These are phyloP conservation scores for Annulohypoxylon bovei DNA, from an alignment of 495 filamentous ascomycete genomes.

Conservation along the genomic window DNA sequence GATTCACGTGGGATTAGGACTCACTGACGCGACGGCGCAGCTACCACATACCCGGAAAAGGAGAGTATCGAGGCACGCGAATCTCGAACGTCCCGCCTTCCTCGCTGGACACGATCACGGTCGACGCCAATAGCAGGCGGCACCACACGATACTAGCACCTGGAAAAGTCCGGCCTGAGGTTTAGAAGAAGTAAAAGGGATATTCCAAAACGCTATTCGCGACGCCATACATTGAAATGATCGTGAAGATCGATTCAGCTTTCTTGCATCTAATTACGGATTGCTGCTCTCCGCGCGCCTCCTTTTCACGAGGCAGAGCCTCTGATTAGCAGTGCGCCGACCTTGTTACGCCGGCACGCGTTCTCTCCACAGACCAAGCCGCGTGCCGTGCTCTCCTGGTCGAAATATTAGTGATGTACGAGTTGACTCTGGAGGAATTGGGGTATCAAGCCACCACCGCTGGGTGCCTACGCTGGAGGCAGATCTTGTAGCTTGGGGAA, in stretches of 20 bases:
- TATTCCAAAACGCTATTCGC: slow-evolving; percentile 50
- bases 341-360: neutral
- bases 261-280: slow-evolving; percentile 61
- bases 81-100: slow-evolving; percentile 44
- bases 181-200: slow-evolving; percentile 41
- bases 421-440: neutral
- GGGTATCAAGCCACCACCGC: neutral
- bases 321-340: neutral
- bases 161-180: slow-evolving; percentile 50
- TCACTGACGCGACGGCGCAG: slow-evolving; percentile 25
- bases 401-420: neutral
- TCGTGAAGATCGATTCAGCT: slow-evolving; percentile 52
- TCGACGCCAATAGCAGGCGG: slow-evolving; percentile 44
- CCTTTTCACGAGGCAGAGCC: neutral
- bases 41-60: slow-evolving; percentile 59
- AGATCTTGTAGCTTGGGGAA: neutral
- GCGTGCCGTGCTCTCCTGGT: neutral
- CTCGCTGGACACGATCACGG: slow-evolving; percentile 39
- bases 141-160: slow-evolving; percentile 55
- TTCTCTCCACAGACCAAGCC: neutral
- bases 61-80: slow-evolving; percentile 54
- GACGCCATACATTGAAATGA: slow-evolving; percentile 59
- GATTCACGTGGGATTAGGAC: neutral
- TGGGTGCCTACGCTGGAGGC: neutral
- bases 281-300: neutral